Evolutionary conservation across 2,329 filamentous ascomycete genomes (phyloP).

Genomic region (Sclerotinia spermophila): DNA sequence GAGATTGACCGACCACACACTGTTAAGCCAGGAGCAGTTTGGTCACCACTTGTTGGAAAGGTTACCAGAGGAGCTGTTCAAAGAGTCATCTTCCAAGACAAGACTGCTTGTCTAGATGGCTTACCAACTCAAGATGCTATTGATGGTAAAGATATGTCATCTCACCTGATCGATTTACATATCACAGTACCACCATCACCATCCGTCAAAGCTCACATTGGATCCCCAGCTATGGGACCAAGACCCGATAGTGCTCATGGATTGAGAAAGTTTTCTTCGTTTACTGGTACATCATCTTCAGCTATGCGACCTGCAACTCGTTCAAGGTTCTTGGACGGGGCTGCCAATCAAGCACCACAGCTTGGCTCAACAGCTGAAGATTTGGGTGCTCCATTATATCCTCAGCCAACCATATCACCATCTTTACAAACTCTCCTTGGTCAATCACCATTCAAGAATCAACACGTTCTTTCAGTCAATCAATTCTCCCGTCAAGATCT

Average conservation of each 20-base stretch:
- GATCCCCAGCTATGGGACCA: conserved; percentile 31
- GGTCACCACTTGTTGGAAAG: conserved; percentile 71
- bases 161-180: conserved; percentile 47
- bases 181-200: conserved; percentile 52
- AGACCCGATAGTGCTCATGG: conserved; percentile 39
- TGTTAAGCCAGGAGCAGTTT: conserved; percentile 49
- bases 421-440: conserved; percentile 70
- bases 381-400: conserved; percentile 45
- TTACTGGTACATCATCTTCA: conserved; percentile 31
- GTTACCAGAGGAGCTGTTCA: conserved; percentile 67
- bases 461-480: conserved; percentile 87
- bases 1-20: conserved; percentile 71
- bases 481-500: conserved; percentile 85
- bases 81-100: conserved; percentile 70
- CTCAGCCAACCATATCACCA: conserved; percentile 52
- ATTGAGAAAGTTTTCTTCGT: conserved; percentile 37
- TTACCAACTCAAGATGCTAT: conserved; percentile 53
- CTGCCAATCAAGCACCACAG: conserved; percentile 33
- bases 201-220: conserved; percentile 47
- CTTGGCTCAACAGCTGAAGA: conserved; percentile 43
- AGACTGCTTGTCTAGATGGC: conserved; percentile 72
- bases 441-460: conserved; percentile 81
- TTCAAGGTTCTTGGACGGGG: conserved; percentile 39
- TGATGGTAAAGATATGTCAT: conserved; percentile 72
- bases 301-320: conserved; percentile 38